Conservation (phyloP, 371 early-diverging fungal genomes). For the Mucor piriformis region DNA sequence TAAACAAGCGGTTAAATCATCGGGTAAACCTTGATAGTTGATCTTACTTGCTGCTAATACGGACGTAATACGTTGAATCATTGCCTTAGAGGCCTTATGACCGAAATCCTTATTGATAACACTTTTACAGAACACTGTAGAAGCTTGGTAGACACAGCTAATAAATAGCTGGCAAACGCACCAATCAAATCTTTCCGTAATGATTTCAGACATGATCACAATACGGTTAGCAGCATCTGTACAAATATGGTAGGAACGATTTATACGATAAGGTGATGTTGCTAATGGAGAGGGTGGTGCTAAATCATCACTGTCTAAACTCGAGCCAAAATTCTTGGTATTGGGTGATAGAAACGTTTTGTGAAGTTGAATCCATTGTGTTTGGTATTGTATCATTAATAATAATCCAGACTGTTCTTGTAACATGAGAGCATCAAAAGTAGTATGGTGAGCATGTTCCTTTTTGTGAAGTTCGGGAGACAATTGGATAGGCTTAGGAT, state of each 20-base stretch:
- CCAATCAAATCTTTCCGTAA: conserved; percentile 43
- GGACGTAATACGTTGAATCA: conserved; percentile 46
- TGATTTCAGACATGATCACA: conserved; percentile 37
- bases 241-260: conserved; percentile 43
- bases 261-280: conserved; percentile 21
- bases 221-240: conserved; percentile 52
- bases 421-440: conserved; percentile 25
- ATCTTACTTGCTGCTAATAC: conserved; percentile 33
- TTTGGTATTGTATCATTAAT: conserved; percentile 50
- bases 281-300: conserved; percentile 9
- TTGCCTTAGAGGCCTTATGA: conserved; percentile 26
- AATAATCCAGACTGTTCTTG: conserved; percentile 37
- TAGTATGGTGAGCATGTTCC: neutral
- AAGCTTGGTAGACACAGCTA: conserved; percentile 47
- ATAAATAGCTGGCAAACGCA: conserved; percentile 53
- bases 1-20: conserved; percentile 44
- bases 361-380: conserved; percentile 49
- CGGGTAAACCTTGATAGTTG: conserved; percentile 45
- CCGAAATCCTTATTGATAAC: conserved; percentile 27
- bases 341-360: conserved; percentile 40
- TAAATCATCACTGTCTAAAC: neutral
- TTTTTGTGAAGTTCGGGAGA: neutral
- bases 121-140: conserved; percentile 46
- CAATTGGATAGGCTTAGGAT: conserved; percentile 25
- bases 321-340: neutral